These are phyloP conservation scores for Schizopora paradoxa DNA, from an alignment of 1,284 basidiomycete genomes.

Conservation along the genomic window DNA sequence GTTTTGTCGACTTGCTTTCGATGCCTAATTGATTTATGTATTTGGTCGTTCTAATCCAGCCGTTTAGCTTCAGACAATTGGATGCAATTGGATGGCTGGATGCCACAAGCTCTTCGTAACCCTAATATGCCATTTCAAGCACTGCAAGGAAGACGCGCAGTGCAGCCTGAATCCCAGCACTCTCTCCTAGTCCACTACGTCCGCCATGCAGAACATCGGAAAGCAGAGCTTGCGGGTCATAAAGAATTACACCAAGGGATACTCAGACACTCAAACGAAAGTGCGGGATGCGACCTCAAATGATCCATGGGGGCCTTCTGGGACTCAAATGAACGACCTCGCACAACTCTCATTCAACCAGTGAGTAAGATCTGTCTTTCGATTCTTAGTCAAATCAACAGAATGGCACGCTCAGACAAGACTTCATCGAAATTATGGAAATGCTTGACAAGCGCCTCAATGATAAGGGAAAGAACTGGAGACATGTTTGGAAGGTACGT, in stretches of 20 bases:
- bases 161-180: neutral
- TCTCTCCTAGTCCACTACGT: neutral
- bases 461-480: conserved; percentile 99
- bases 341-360: conserved; percentile 98
- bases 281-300: conserved; percentile 99
- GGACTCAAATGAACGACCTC: conserved; percentile 99
- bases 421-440: conserved; percentile 99
- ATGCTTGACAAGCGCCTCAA: conserved; percentile 99
- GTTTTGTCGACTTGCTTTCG: no score
- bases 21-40: no score
- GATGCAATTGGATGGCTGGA: no score
- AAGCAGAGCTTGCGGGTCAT: conserved; percentile 81
- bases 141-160: no score
- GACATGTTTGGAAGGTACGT: conserved; percentile 95
- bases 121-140: no score
- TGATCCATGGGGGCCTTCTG: conserved; percentile 98
- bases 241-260: conserved; percentile 94
- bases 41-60: no score
- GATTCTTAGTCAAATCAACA: neutral
- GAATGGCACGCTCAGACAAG: conserved; percentile 52
- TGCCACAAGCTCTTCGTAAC: no score
- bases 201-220: conserved; percentile 61
- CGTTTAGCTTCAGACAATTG: no score
- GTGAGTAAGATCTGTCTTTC: conserved; percentile 44
- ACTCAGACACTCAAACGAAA: conserved; percentile 92